These are phyloP conservation scores for Mucor circinelloides DNA, from an alignment of 371 early-diverging fungal species.

Conservation along the genomic window DNA sequence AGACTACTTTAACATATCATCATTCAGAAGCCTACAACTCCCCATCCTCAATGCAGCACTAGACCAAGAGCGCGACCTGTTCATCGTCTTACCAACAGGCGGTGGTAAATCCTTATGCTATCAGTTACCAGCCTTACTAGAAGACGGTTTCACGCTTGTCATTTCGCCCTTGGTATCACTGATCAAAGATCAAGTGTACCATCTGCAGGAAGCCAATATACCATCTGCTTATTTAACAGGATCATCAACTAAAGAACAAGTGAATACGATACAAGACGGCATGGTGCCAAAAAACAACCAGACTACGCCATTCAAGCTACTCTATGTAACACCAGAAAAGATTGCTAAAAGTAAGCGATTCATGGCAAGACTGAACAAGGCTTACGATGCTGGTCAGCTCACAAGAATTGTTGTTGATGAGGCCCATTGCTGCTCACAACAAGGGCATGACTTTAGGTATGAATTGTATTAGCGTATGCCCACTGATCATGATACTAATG, in stretches of 20 bases:
- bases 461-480: neutral
- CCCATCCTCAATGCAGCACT: slow-evolving; percentile 78
- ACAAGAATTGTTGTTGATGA: slow-evolving; percentile 88
- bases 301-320: slow-evolving; percentile 47
- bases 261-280: slow-evolving; percentile 48
- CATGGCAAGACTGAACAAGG: slow-evolving; percentile 64
- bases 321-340: slow-evolving; percentile 94
- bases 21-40: slow-evolving; percentile 74
- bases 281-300: slow-evolving; percentile 38
- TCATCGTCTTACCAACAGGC: slow-evolving; percentile 90
- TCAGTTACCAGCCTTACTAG: slow-evolving; percentile 82
- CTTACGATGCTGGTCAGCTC: slow-evolving; percentile 60
- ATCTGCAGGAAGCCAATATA: slow-evolving; percentile 71
- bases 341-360: slow-evolving; percentile 76
- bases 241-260: slow-evolving; percentile 56
- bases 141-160: slow-evolving; percentile 81
- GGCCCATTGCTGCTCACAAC: slow-evolving; percentile 80
- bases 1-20: slow-evolving; percentile 50
- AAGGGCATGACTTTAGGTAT: slow-evolving; percentile 88
- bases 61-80: slow-evolving; percentile 67
- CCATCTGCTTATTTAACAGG: slow-evolving; percentile 69
- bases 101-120: slow-evolving; percentile 91
- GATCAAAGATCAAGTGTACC: slow-evolving; percentile 84
- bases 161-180: slow-evolving; percentile 84
- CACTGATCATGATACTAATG: neutral